These are phyloP conservation scores for Sisymbrium altissimum DNA, from an alignment of 345 rosid genomes.

Conservation along the genomic window DNA sequence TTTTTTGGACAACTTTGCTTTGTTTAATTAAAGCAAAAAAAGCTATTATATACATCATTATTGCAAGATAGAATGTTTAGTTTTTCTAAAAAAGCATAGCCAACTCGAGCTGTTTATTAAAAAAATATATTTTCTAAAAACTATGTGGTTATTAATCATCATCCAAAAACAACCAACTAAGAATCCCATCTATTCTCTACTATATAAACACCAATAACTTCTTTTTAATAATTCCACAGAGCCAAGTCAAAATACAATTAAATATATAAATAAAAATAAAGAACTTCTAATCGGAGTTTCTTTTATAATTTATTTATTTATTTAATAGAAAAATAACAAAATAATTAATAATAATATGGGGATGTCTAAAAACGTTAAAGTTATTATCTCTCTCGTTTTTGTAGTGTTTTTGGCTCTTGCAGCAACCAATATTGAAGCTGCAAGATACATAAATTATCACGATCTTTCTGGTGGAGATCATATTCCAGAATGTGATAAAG, in stretches of 20 bases:
- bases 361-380: constrained; percentile 4
- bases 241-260: neutral
- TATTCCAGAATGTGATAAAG: neutral
- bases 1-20: neutral
- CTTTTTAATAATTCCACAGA: constrained; percentile 1
- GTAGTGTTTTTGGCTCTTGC: constrained; percentile 13
- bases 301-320: neutral
- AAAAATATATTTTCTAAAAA: constrained; percentile 2
- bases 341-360: constrained; percentile 10
- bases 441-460: neutral
- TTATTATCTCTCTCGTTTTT: constrained; percentile 4
- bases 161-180: neutral
- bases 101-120: neutral
- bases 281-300: constrained; percentile 3
- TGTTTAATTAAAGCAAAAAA: neutral
- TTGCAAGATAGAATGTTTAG: neutral
- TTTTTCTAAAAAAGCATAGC: neutral
- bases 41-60: neutral
- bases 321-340: neutral
- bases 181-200: neutral
- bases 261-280: neutral
- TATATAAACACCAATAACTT: neutral
- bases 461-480: neutral
- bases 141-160: neutral
- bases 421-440: neutral